Base-by-base conservation (phyloP, 495 filamentous ascomycete genomes). In the Thozetella sp. region DNA sequence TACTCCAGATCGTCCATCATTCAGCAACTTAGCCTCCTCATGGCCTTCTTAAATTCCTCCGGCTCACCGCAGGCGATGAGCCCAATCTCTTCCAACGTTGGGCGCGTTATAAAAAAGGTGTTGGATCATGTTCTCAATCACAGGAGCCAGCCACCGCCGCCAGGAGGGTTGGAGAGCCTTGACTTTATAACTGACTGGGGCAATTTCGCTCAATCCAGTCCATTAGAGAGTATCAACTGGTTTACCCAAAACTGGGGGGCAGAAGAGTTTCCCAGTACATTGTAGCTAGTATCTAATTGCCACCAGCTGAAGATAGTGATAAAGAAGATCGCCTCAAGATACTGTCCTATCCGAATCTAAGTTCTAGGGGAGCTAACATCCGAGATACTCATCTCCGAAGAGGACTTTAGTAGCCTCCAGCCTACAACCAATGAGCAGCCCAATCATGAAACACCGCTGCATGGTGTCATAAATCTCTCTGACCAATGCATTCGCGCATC, bases 21-120 rank as follows among this genome's bases (percentile, higher is more conserved):
- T 37, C 30, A 37, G 30, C 30, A 37, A 17, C 30, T 67, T 61
- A 1, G 45, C 22, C 22, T 70, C 66, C 45, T 63, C 30, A 43
- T 22, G 46, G 20, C 46, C 17, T 37, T 37, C 30, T 17, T 37
- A 17, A 37, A 37, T 17, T 37, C 30, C 9, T 6, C 30, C 6
- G 30, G 30, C 6, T 17, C 30, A 37, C 17, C 17, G 30, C 30
- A 37, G 30, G 9, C 30, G 9, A 37, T 9, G 9, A 17, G 17
- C 17, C 17, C 30, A 9, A 17, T 37, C 30, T 6, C 30, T 6
- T 17, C 17, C 17, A 6, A 37, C 6, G 30, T 37, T 17, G 17
- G 30, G 30, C 6, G 30, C 30, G 30, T 37, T 17, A 37, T 37
- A 37, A 37, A 37, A 17, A 37, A 37, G 17, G 30, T 37, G 6